These are phyloP conservation scores for Botrytis porri DNA, from an alignment of 2,329 filamentous ascomycete genomes.

Conservation along the genomic window DNA sequence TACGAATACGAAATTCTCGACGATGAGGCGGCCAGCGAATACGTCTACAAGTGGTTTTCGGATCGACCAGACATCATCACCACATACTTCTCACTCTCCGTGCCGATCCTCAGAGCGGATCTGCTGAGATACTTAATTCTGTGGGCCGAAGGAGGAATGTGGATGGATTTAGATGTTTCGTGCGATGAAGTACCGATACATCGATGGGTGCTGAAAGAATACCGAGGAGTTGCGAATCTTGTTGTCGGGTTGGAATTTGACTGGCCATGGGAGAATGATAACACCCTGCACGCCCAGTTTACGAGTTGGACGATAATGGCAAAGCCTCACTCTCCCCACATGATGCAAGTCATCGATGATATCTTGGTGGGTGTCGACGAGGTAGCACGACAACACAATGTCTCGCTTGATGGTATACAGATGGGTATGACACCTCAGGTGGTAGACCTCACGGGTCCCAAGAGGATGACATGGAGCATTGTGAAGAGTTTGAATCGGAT, in stretches of 20 bases:
- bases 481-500: slow-evolving; percentile 30
- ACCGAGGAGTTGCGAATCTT: slow-evolving; percentile 34
- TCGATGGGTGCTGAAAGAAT: slow-evolving; percentile 40
- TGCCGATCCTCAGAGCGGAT: not conserved
- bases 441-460: slow-evolving; percentile 35
- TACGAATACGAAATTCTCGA: not conserved
- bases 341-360: slow-evolving; percentile 34
- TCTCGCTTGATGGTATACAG: slow-evolving; percentile 23
- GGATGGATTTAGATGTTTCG: not conserved
- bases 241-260: slow-evolving; percentile 43
- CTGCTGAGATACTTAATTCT: slow-evolving; percentile 1
- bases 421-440: slow-evolving; percentile 23
- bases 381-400: slow-evolving; percentile 15
- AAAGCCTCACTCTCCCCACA: slow-evolving; percentile 27
- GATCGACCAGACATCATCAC: not conserved
- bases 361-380: slow-evolving; percentile 27
- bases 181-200: not conserved
- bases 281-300: slow-evolving; percentile 27
- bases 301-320: slow-evolving; percentile 37
- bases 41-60: not conserved
- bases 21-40: not conserved
- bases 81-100: not conserved
- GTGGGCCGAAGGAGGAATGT: not conserved
- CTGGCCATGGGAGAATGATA: slow-evolving; percentile 20
- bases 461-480: slow-evolving; percentile 31